Evolutionary conservation across 768 basidiomycete species (phyloP).

Genomic region (Harrya chromipes): DNA sequence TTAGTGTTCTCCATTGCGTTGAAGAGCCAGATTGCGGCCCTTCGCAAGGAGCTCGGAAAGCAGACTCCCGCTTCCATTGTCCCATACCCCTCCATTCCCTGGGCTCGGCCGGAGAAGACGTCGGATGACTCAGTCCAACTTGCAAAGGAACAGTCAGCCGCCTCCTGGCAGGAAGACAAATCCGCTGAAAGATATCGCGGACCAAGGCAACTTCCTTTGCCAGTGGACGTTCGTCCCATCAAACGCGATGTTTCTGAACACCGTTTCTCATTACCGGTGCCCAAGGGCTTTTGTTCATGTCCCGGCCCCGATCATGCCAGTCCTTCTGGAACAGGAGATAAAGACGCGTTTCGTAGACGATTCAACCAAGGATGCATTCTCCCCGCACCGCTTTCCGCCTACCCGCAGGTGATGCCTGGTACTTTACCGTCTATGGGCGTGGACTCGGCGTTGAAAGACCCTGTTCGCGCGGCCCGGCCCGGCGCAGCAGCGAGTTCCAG

Average conservation of each 20-base stretch:
- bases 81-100: neutral
- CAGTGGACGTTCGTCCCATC: neutral
- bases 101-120: neutral
- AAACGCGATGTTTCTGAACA: neutral
- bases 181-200: neutral
- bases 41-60: slow-evolving; percentile 67
- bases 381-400: slow-evolving; percentile 23
- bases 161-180: neutral
- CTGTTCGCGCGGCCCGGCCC: neutral
- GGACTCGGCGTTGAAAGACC: neutral
- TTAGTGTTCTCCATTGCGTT: slow-evolving; percentile 50
- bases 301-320: neutral
- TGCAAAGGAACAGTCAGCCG: neutral
- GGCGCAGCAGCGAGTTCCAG: neutral
- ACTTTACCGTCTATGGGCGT: slow-evolving; percentile 10
- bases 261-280: neutral
- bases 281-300: neutral
- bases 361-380: slow-evolving; percentile 6
- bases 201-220: neutral
- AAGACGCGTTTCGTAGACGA: neutral
- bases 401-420: slow-evolving; percentile 29
- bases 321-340: neutral
- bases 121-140: neutral
- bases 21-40: slow-evolving; percentile 54
- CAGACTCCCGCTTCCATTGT: slow-evolving; percentile 3